Evolutionary conservation across 2,329 filamentous ascomycete species (phyloP).

Genomic region (Calonectria pseudoreteaudii): DNA sequence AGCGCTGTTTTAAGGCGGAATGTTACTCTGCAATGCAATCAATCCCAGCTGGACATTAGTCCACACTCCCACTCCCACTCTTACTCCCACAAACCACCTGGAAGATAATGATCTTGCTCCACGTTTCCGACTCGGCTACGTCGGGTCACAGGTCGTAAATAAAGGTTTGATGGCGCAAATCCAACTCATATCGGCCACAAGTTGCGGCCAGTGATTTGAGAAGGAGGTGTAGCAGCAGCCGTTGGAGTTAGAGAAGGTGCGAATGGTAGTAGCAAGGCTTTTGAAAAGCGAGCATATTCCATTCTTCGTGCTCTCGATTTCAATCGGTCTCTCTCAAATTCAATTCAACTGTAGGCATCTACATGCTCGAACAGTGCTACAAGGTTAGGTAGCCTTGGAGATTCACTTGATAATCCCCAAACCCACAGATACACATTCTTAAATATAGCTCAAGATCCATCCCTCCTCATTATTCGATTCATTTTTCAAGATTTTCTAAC

Average conservation of each 20-base stretch:
- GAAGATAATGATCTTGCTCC: conserved; percentile 1
- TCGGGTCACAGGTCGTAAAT: background rate
- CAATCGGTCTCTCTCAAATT: too few relatives aligned
- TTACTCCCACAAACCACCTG: background rate
- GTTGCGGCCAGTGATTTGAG: background rate
- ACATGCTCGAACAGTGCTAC: too few relatives aligned
- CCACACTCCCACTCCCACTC: background rate
- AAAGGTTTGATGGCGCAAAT: background rate
- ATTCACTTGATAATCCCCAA: too few relatives aligned
- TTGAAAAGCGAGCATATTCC: too few relatives aligned
- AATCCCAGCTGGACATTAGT: background rate
- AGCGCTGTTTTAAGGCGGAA: background rate
- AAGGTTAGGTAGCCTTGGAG: too few relatives aligned
- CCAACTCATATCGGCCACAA: background rate
- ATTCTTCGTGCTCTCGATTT: too few relatives aligned
- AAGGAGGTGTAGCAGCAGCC: background rate
- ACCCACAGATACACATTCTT: too few relatives aligned
- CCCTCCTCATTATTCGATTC: too few relatives aligned
- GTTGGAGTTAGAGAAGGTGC: background rate
- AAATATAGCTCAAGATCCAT: too few relatives aligned
- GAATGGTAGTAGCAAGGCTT: background rate
- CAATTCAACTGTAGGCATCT: too few relatives aligned
- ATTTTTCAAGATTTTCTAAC: too few relatives aligned
- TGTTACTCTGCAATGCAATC: conserved; percentile 1
- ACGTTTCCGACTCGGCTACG: background rate